phyloP scores from a whole-genome alignment of 2,329 filamentous ascomycete genomes.

The Sclerotinia subarctica region DNA sequence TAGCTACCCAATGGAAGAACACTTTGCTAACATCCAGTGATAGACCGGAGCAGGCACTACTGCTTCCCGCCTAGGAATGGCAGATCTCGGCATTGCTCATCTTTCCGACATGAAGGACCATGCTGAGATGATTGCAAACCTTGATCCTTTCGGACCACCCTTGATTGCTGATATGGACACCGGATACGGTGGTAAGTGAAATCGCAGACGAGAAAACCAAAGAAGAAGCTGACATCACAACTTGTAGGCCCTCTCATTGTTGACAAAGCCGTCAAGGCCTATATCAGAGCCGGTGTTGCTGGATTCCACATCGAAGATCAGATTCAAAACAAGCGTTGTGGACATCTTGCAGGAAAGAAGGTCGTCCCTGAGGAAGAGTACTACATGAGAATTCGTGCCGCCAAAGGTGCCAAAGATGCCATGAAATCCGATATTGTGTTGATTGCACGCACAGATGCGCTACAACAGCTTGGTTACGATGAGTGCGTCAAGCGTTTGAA shows the following conservation, averaged over 20 bases:
- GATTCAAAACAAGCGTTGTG: conserved; percentile 62
- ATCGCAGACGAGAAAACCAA: conserved; percentile 21
- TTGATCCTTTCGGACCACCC: conserved; percentile 47
- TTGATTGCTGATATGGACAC: conserved; percentile 55
- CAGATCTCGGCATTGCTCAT: conserved; percentile 50
- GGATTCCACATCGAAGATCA: conserved; percentile 62
- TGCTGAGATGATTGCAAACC: conserved; percentile 52
- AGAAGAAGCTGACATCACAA: not conserved
- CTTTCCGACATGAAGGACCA: conserved; percentile 52
- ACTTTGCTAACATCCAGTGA: not conserved
- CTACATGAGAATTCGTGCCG: conserved; percentile 55
- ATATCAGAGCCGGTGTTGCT: conserved; percentile 55
- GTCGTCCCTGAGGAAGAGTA: conserved; percentile 52
- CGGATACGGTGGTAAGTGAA: conserved; percentile 39
- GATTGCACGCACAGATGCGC: conserved; percentile 61
- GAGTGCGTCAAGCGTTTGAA: conserved; percentile 51
- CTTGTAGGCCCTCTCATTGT: conserved; percentile 41
- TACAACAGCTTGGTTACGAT: conserved; percentile 55
- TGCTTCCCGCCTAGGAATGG: conserved; percentile 47
- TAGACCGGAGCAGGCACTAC: conserved; percentile 47
- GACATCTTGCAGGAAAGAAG: conserved; percentile 59
- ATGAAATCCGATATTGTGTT: conserved; percentile 57
- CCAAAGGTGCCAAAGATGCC: conserved; percentile 48
- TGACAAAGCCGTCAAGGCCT: conserved; percentile 51
- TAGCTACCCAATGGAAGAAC: not conserved